These are phyloP conservation scores for Macrophomina phaseolina DNA, from an alignment of 2,329 filamentous ascomycete species.

Conservation along the genomic window DNA sequence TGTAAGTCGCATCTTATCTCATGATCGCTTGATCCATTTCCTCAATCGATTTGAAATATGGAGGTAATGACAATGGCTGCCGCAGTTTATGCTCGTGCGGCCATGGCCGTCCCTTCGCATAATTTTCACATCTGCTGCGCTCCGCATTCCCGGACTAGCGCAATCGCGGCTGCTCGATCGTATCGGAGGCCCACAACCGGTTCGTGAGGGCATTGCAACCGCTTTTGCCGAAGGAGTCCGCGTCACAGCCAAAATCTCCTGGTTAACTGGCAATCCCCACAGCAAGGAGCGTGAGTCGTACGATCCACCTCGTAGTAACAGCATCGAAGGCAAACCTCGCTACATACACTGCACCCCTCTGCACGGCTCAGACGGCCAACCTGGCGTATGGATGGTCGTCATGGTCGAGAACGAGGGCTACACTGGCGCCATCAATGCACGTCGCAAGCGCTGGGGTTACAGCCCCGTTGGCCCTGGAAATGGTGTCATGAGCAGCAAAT, in stretches of 20 bases:
- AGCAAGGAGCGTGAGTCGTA: neutral
- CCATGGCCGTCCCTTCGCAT: slow-evolving; percentile 54
- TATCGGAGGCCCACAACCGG: slow-evolving; percentile 54
- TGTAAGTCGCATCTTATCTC: slow-evolving; percentile 45
- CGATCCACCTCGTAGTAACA: neutral
- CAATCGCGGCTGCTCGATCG: slow-evolving; percentile 52
- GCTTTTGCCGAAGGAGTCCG: slow-evolving; percentile 70
- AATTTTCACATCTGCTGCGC: slow-evolving; percentile 53
- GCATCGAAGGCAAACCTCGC: slow-evolving; percentile 59
- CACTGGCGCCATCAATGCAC: neutral
- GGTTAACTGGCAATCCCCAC: slow-evolving; percentile 47
- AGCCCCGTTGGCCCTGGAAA: slow-evolving; percentile 6
- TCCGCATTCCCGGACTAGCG: slow-evolving; percentile 52
- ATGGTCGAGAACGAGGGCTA: slow-evolving; percentile 68
- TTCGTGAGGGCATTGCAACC: slow-evolving; percentile 57
- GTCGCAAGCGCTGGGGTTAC: neutral
- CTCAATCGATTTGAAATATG: slow-evolving; percentile 40
- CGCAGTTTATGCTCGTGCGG: slow-evolving; percentile 53
- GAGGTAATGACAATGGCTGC: no score
- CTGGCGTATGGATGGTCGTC: slow-evolving; percentile 78
- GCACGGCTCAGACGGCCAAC: slow-evolving; percentile 65
- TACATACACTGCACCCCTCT: slow-evolving; percentile 80
- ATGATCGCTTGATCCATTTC: neutral
- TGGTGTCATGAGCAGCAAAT: slow-evolving; percentile 13
- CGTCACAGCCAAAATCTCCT: slow-evolving; percentile 76